Evolutionary conservation across 2,329 filamentous ascomycete species (phyloP).

Genomic region (Claviceps pusilla): DNA sequence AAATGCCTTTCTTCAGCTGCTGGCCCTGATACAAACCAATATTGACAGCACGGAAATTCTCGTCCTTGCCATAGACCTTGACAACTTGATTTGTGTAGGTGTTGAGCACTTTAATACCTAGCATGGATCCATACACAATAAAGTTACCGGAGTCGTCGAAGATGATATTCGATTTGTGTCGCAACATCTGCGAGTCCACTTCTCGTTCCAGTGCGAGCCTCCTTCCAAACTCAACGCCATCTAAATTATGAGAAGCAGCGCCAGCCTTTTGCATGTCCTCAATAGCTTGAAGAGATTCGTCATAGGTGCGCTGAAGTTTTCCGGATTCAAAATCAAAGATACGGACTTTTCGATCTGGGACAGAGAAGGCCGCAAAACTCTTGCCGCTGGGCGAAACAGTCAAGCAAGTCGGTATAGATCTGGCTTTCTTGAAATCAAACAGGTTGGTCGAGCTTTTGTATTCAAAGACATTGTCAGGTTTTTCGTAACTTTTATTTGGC

Average conservation of each 20-base stretch:
- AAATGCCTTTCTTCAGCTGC: conserved; percentile 82
- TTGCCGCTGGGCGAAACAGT: conserved; percentile 75
- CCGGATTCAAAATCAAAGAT: conserved; percentile 84
- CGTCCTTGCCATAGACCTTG: conserved; percentile 79
- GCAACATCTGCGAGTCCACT: conserved; percentile 54
- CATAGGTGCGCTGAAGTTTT: conserved; percentile 83
- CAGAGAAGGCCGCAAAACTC: conserved; percentile 76
- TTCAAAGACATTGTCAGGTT: conserved; percentile 80
- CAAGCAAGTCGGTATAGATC: conserved; percentile 66
- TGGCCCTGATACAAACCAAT: conserved; percentile 86
- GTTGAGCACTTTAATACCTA: conserved; percentile 90
- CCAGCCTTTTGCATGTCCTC: conserved; percentile 96
- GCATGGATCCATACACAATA: conserved; percentile 80
- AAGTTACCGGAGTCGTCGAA: conserved; percentile 97
- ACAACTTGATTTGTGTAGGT: conserved; percentile 87
- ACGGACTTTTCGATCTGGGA: conserved; percentile 84
- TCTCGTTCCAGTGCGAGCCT: conserved; percentile 76
- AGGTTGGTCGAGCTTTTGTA: conserved; percentile 89
- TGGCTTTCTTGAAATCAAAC: conserved; percentile 94
- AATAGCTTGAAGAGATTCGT: conserved; percentile 78
- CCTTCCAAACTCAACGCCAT: conserved; percentile 83
- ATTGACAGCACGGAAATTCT: conserved; percentile 71
- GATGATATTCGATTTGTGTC: conserved; percentile 65
- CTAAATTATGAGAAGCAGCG: conserved; percentile 63
- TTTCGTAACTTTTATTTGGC: conserved; percentile 66